A percentile compares a stretch with the other conserved stretches of the same genome.
phyloP scores from a whole-genome alignment of 1,284 basidiomycete species.

The Ceraceosorus bombacis region DNA sequence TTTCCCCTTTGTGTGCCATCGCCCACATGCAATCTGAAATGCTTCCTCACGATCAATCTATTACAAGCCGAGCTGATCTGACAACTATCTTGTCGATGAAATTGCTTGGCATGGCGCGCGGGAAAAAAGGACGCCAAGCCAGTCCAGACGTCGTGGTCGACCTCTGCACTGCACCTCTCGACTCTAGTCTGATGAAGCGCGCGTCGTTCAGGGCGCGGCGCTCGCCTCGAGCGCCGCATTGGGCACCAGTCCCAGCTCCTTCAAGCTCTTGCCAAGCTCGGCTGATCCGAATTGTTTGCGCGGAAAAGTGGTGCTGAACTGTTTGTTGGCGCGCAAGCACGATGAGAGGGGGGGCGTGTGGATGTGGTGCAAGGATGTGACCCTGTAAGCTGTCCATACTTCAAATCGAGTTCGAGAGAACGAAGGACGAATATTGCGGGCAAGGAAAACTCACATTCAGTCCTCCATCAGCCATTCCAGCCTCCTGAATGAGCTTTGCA shows the following conservation, averaged over 20 bases:
- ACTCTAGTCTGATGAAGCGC: no score
- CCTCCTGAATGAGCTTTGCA: constrained; percentile 23
- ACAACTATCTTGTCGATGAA: no score
- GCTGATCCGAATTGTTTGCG: constrained; percentile 35
- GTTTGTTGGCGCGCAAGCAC: not conserved
- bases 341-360: not conserved
- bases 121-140: no score
- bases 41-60: no score
- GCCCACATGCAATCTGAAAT: no score
- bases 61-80: no score
- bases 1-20: no score
- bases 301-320: constrained; percentile 46
- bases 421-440: no score
- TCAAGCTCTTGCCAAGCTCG: constrained; percentile 35
- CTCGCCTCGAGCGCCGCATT: constrained; percentile 43
- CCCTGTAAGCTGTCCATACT: not conserved
- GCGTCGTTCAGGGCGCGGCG: not conserved
- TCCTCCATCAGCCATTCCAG: constrained; percentile 29
- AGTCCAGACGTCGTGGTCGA: no score
- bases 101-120: no score
- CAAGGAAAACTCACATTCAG: constrained; percentile 26
- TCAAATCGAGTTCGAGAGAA: not conserved
- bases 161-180: no score
- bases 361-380: not conserved
- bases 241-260: constrained; percentile 44